Conservation (phyloP, 371 early-diverging fungal species). For the Polyrhizophydium stewartii region DNA sequence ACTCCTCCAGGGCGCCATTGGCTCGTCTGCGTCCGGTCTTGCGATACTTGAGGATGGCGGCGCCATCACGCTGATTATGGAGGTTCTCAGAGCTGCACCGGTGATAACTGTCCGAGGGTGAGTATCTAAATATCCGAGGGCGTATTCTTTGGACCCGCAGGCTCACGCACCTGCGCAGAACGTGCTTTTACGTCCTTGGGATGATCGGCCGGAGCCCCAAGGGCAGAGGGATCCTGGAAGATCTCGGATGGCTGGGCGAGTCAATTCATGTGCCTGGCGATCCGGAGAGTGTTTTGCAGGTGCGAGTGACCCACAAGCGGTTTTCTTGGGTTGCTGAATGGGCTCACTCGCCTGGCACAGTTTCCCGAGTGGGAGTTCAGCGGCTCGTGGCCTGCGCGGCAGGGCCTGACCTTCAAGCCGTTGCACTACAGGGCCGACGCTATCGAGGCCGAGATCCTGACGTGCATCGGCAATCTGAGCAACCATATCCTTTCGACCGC, state of each 20-base stretch:
- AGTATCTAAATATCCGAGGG: slow-evolving; percentile 6
- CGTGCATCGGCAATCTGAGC: slow-evolving; percentile 73
- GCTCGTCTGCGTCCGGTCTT: slow-evolving; percentile 63
- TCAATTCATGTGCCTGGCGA: slow-evolving; percentile 69
- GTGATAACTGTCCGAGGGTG: slow-evolving; percentile 78
- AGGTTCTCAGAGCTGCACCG: slow-evolving; percentile 62
- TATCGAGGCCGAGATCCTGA: slow-evolving; percentile 63
- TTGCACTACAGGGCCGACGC: slow-evolving; percentile 28
- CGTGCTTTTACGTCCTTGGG: slow-evolving; percentile 73
- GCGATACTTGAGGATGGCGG: slow-evolving; percentile 68
- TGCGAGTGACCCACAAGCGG: slow-evolving; percentile 21
- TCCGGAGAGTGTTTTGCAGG: slow-evolving; percentile 54
- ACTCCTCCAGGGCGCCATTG: slow-evolving; percentile 64
- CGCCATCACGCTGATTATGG: slow-evolving; percentile 64
- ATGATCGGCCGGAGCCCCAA: slow-evolving; percentile 63
- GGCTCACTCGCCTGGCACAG: slow-evolving; percentile 8
- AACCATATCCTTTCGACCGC: slow-evolving; percentile 83
- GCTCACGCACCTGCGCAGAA: slow-evolving; percentile 41
- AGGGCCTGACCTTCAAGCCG: slow-evolving; percentile 9
- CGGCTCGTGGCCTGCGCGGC: slow-evolving; percentile 19
- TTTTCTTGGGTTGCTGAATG: background rate
- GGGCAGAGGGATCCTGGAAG: slow-evolving; percentile 68
- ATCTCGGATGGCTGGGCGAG: slow-evolving; percentile 71
- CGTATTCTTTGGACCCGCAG: slow-evolving; percentile 1
- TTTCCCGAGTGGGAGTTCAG: slow-evolving; percentile 20